Base-by-base conservation (phyloP, 2,329 filamentous ascomycete genomes). In the Phoma sp. region DNA sequence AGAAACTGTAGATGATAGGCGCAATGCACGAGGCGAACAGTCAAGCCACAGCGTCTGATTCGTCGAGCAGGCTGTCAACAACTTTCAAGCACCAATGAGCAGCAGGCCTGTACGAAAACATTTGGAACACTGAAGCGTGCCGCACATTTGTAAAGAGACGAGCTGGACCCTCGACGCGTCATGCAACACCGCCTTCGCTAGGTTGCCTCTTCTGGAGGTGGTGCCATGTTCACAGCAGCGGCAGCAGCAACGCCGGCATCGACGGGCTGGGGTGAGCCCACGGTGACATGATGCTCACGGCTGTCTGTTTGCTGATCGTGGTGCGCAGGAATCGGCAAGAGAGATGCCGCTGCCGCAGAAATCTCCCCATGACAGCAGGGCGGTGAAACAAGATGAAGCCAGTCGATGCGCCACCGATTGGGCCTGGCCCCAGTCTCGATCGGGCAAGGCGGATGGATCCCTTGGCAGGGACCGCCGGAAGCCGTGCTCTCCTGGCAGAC, bases 391-490 rank as follows among this genome's bases (percentile, higher is more conserved):
- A 55, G 51, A 57, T 46, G 45, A 48, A 45, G 17, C 25, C 36
- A 38, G 51, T 46, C 37, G 51, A 47, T 46, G 43, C 39, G 13
- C 37, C n/a, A 33, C 24, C 55, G 25, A 65, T 64, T 65, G 64
- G 62, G 61, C 10, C 29, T 38, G 22, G 31, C 10, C n/a, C 19
- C 24, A 24, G 27, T 22, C 41, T 45, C 12, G 32, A 55, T 49
- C 12, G n/a, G 35, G 55, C n/a, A 46, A 38, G 31, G 57, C 46
- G 44, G 13, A 8, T 12, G 44, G 13, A 8, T 12, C 7, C 12
- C 63, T 59, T 49, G 50, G 58, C 65, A 67, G 57, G 47, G 39
- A 39, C 50, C 53, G 56, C 50, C 53, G 56, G 66, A 64, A 63
- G 61, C 61, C 43, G 57, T 53, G 44, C 45, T 51, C 58, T 55